A percentile compares a stretch with the other conserved stretches of the same genome.
Evolutionary conservation across 192 early-diverging fungal species (phyloP).

Genomic region (Lobosporangium transversale): DNA sequence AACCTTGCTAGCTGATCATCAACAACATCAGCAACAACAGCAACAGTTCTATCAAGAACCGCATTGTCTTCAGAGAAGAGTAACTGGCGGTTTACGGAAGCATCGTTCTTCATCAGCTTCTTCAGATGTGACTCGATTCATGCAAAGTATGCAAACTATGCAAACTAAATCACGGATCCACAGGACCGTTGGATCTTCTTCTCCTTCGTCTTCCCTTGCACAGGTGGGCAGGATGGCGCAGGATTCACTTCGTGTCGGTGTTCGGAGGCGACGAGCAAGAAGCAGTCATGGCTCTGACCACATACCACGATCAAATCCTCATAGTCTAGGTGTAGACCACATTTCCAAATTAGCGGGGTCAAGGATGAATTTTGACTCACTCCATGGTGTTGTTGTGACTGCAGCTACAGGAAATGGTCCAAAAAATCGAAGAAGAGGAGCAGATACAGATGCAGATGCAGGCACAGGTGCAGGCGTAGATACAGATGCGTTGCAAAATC

Average conservation of each 20-base stretch:
- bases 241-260: background rate
- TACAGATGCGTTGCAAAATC: conserved; percentile 6
- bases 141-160: background rate
- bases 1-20: conserved; percentile 28
- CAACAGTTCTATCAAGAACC: conserved; percentile 18
- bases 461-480: too few relatives aligned
- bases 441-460: too few relatives aligned
- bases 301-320: background rate
- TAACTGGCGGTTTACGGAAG: conserved; percentile 1
- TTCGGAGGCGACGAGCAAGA: background rate
- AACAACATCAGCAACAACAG: conserved; percentile 27
- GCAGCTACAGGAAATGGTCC: too few relatives aligned
- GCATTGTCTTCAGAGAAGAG: conserved; percentile 14
- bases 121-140: background rate
- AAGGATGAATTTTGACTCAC: conserved; percentile 1
- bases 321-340: too few relatives aligned
- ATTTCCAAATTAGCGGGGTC: background rate
- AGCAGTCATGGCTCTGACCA: background rate
- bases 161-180: too few relatives aligned
- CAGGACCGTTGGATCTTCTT: too few relatives aligned
- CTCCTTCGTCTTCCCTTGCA: too few relatives aligned
- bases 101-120: conserved; percentile 13
- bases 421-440: too few relatives aligned
- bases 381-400: background rate
- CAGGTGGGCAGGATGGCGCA: too few relatives aligned